phyloP scores from a whole-genome alignment of 495 filamentous ascomycete species.

The Usnea hakonensis region DNA sequence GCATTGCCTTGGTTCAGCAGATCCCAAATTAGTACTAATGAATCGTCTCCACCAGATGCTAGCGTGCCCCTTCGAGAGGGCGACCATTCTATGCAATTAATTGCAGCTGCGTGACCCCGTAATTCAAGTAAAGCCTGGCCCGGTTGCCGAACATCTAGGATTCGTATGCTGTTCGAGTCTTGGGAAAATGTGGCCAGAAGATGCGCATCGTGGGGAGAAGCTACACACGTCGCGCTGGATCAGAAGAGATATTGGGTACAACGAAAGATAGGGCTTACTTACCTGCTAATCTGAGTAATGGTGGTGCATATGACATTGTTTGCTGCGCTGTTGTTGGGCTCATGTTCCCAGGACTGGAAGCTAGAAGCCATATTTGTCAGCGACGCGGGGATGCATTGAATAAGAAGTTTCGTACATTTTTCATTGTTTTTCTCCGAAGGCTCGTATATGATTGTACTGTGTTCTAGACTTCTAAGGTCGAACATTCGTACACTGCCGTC shows the following conservation, averaged over 20 bases:
- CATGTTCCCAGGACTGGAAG: conserved; percentile 45
- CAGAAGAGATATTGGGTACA: not conserved
- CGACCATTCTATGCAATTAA: conserved; percentile 95
- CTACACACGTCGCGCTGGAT: conserved; percentile 32
- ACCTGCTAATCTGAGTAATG: conserved; percentile 75
- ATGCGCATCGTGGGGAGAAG: conserved; percentile 92
- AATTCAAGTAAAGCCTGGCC: conserved; percentile 92
- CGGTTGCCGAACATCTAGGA: conserved; percentile 93
- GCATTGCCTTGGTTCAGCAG: conserved; percentile 57
- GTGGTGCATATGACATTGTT: conserved; percentile 71
- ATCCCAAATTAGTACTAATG: conserved; percentile 88
- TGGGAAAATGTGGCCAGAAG: conserved; percentile 93
- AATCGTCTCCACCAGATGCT: conserved; percentile 89
- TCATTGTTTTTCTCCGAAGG: conserved; percentile 76
- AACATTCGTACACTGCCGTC: conserved; percentile 99
- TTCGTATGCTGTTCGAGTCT: conserved; percentile 86
- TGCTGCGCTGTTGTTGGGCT: conserved; percentile 63
- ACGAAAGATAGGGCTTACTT: conserved; percentile 16
- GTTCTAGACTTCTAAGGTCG: conserved; percentile 89
- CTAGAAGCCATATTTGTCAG: conserved; percentile 14
- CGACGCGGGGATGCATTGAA: not conserved
- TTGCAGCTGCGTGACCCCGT: conserved; percentile 74
- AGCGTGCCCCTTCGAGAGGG: conserved; percentile 78
- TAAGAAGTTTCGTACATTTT: conserved; percentile 48
- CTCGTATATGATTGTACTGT: conserved; percentile 99